Conservation (phyloP, 1,284 basidiomycete species). For the Ustilago lituana region DNA sequence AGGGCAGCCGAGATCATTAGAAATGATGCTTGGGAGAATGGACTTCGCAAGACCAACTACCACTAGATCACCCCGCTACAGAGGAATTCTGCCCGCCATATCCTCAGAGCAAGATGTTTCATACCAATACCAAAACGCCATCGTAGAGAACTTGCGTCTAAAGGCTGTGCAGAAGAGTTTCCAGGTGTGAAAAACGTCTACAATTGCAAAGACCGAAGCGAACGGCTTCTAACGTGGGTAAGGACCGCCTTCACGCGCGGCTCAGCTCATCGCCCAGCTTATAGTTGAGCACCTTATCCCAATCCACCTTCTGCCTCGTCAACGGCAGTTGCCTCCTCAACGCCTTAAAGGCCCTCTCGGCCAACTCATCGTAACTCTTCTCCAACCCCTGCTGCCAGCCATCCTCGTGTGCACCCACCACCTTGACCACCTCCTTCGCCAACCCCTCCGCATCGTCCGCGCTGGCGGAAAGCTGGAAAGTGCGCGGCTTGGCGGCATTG, state of each 20-base stretch:
- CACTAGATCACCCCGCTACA: constrained; percentile 2
- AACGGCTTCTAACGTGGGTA: no score
- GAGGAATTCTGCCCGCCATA: background rate
- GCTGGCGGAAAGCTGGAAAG: constrained; percentile 26
- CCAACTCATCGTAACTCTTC: constrained; percentile 46
- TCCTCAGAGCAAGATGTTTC: background rate
- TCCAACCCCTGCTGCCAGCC: constrained; percentile 54
- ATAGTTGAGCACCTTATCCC: constrained; percentile 65
- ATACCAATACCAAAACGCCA: background rate
- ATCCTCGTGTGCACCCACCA: constrained; percentile 55
- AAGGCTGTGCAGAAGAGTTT: no score
- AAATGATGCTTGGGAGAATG: constrained; percentile 58
- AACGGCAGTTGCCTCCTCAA: constrained; percentile 61
- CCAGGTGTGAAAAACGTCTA: no score
- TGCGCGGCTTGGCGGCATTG: constrained; percentile 32
- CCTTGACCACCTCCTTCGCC: constrained; percentile 36
- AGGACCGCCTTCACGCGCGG: no score
- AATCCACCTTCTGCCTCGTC: constrained; percentile 65
- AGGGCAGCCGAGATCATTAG: constrained; percentile 64
- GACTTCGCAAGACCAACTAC: constrained; percentile 33
- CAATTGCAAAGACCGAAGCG: no score
- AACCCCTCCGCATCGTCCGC: constrained; percentile 2
- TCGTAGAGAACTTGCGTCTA: no score
- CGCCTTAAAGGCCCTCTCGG: constrained; percentile 61
- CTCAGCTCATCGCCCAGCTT: constrained; percentile 54